Evolutionary conservation across 2,329 filamentous ascomycete species (phyloP), one percentile per base, ranked within the genome.

Genomic region (Parascedosporium putredinis): DNA sequence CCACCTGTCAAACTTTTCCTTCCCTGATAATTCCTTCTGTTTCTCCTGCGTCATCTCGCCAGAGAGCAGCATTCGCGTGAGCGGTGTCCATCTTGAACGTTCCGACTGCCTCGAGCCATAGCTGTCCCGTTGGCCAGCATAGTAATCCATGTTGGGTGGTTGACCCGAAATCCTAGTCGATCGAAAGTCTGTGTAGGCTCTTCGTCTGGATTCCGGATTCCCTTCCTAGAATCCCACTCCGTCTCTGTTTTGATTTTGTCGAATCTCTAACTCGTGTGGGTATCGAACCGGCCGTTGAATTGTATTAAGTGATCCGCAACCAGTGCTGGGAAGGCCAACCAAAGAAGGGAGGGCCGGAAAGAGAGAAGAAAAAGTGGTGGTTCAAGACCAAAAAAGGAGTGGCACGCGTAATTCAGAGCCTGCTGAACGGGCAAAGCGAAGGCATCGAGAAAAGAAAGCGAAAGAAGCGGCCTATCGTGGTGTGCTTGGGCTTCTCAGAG

Each of bases 11-110:
- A 91, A 84, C 62, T 78, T 84, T 64, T 91, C 84, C 60, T 78
- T 76, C 54, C 78, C 66, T 22, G 79, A 80, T 57, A 91, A 69
- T 51, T 82, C 76, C 62, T 81, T 81, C 56, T 84, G 81, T 59
- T 72, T 77, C 62, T 88, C 83, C 59, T 82, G 81, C 50, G 81
- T 87, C 78, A 90, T 85, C 69, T 89, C 84, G 46, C 86, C 86
- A 50, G 86, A 88, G 63, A 90, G 76, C 62, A 93, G 70, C 83
- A 91, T 88, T 55, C 86, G 79, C 53, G 85, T 88, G 50, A 93
- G 74, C 14, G 86, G 86, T 54, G 87, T 86, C 81, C 85, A 89
- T 83, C 86, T 78, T 63, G 85, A 80, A 61, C 87, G 74, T 69
- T 91, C 86, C n/a, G 45, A 31, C 45, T 52, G 16, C n/a, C 12